Evolutionary conservation across 345 rosid species (phyloP).

Genomic region (Salix udensis): DNA sequence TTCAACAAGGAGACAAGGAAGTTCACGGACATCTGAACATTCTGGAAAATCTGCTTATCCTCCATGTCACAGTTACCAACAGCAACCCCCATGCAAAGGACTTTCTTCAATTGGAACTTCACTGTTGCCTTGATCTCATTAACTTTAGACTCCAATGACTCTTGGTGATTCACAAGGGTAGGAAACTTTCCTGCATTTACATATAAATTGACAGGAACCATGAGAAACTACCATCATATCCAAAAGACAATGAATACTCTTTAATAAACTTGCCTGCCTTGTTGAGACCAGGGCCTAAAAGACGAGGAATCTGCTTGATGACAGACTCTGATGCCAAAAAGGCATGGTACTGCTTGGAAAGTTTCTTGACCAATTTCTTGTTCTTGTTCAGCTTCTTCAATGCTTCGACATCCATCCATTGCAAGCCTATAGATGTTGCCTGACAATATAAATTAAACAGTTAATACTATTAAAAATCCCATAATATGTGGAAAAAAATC

Average conservation of each 20-base stretch:
- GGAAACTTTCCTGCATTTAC: constrained; percentile 34
- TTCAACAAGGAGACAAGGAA: constrained; percentile 31
- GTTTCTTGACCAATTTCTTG: constrained; percentile 40
- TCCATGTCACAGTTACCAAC: constrained; percentile 36
- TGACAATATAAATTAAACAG: not conserved
- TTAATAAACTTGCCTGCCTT: constrained; percentile 32
- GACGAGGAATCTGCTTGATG: constrained; percentile 44
- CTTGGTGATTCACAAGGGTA: constrained; percentile 36
- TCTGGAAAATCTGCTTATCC: constrained; percentile 43
- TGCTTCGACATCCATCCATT: constrained; percentile 39
- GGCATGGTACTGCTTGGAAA: constrained; percentile 38
- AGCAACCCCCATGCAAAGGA: constrained; percentile 41
- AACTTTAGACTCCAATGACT: constrained; percentile 33
- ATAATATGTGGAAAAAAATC: not conserved
- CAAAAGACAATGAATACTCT: no score
- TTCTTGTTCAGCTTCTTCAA: constrained; percentile 43
- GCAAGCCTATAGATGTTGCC: constrained; percentile 32
- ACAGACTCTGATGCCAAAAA: constrained; percentile 43
- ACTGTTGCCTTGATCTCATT: constrained; percentile 34
- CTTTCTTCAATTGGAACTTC: constrained; percentile 39
- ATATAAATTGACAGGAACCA: not conserved
- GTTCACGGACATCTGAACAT: constrained; percentile 11
- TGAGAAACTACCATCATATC: not conserved
- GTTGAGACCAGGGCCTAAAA: constrained; percentile 44
- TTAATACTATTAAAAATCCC: not conserved